These are phyloP conservation scores for Cryphonectria carpinicola DNA, from an alignment of 2,329 filamentous ascomycete species.

Conservation along the genomic window DNA sequence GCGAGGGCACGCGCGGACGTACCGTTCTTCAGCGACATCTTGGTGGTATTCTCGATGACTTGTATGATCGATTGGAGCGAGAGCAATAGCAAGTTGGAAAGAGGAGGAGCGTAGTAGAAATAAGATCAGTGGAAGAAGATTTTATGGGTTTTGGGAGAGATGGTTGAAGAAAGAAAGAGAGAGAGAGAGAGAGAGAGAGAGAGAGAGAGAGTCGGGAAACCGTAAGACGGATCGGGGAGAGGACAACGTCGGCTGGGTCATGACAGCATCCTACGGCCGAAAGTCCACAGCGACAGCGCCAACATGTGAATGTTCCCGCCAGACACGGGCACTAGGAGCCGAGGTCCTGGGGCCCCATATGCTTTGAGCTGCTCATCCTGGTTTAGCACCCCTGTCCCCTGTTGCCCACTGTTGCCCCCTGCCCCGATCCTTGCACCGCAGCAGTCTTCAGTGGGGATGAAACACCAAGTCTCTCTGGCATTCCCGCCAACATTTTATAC, in stretches of 20 bases:
- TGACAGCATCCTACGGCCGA: constrained; percentile 16
- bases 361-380: constrained; percentile 21
- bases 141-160: background rate
- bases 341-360: constrained; percentile 18
- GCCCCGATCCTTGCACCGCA: background rate
- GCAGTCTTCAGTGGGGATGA: background rate
- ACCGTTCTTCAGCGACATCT: constrained; percentile 78
- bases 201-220: background rate
- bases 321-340: constrained; percentile 18
- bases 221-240: constrained; percentile 1
- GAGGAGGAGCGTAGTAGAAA: background rate
- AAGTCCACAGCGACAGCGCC: background rate
- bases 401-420: background rate
- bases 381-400: constrained; percentile 12
- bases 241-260: constrained; percentile 4
- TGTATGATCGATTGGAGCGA: background rate
- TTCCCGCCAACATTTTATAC: background rate
- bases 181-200: background rate
- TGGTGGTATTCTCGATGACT: constrained; percentile 35
- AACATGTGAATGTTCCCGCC: constrained; percentile 25
- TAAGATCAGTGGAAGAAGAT: background rate
- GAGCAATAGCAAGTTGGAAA: background rate
- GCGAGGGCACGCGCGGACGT: constrained; percentile 36
- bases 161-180: background rate
- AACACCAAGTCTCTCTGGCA: background rate